Evolutionary conservation across 768 basidiomycete species (phyloP), one percentile per base, ranked within the genome.

Genomic region (Leucocoprinus sp.): DNA sequence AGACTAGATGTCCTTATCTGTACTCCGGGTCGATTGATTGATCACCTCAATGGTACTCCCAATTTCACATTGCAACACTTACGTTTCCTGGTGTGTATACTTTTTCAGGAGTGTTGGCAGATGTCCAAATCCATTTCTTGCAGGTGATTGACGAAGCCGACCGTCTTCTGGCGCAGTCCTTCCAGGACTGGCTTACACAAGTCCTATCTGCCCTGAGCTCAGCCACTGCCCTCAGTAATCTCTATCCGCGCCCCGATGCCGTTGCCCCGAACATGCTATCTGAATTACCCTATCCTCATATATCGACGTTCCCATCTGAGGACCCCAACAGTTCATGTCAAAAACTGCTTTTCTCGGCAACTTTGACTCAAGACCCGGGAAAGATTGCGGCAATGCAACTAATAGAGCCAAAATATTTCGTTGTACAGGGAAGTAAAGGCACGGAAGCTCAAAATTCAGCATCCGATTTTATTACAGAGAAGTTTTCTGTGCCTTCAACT

Each of bases 101-200:
- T 29, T 39, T 18, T 19, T 31, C 24, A 15, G 12, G 18, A 14
- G 21, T 27, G 14, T 11, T 8, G 9, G 14, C 15, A 14, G 8
- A 23, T 15, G 3, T n/a, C 12, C 21, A 14, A 21, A 24, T 15
- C 40, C 49, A 28, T 8, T 11, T 21, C 40, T 15, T 12, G 37
- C 37, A 95, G 92, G 82, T 98, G 22, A 90, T 99, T 45, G 96
- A 99, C 61, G 96, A 99, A 65, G 96, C 96, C 0, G 96, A 99
- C 59, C 78, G 93, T n/a, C 72, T 99, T 0, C 72, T 99, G 7
- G 84, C 87, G 8, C 93, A 97, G 60, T 91, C 90, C 1, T 98
- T 96, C 65, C 93, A 98, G 62, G 88, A 91, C 59, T 99, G 93
- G 95, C 68, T 98, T 2, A 75, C 76, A 5, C 81, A 82, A 56